Conservation (phyloP, 345 rosid species). For the Lumnitzera littorea region DNA sequence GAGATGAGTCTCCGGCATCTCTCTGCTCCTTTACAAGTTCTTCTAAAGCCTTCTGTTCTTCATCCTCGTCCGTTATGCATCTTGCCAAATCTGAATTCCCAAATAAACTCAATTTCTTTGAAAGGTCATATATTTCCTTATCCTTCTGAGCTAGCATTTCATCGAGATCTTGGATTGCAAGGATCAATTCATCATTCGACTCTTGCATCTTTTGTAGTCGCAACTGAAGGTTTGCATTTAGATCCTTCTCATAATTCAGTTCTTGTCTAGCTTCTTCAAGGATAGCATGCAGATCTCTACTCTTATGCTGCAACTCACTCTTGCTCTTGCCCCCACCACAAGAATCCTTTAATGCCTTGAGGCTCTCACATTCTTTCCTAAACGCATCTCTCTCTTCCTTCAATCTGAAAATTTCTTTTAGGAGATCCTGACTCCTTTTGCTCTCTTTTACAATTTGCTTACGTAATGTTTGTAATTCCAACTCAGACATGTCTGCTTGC, state of each 20-base stretch:
- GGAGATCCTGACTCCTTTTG: slow-evolving; percentile 33
- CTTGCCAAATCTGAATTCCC: neutral
- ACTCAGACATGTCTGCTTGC: slow-evolving; percentile 29
- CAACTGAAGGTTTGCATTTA: slow-evolving; percentile 22
- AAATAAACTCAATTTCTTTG: neutral
- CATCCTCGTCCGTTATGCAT: slow-evolving; percentile 25
- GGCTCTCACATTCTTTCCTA: slow-evolving; percentile 5
- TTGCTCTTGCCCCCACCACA: slow-evolving; percentile 7
- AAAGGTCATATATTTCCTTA: slow-evolving; percentile 9
- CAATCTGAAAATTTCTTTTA: slow-evolving; percentile 18
- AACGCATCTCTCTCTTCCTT: slow-evolving; percentile 26
- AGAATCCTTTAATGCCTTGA: slow-evolving; percentile 8
- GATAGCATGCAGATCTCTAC: slow-evolving; percentile 20
- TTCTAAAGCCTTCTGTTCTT: slow-evolving; percentile 39
- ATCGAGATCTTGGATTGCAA: slow-evolving; percentile 34
- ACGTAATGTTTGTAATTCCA: slow-evolving; percentile 37
- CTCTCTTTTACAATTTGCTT: slow-evolving; percentile 36
- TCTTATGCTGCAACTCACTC: slow-evolving; percentile 14
- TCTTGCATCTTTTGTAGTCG: slow-evolving; percentile 41
- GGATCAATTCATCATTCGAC: slow-evolving; percentile 38
- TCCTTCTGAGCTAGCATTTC: slow-evolving; percentile 30
- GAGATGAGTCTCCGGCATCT: slow-evolving; percentile 16
- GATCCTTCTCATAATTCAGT: slow-evolving; percentile 30
- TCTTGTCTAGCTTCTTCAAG: slow-evolving; percentile 29
- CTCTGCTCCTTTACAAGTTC: slow-evolving; percentile 34